These are phyloP conservation scores for Amphichorda felina DNA, from an alignment of 2,329 filamentous ascomycete genomes.

Conservation along the genomic window DNA sequence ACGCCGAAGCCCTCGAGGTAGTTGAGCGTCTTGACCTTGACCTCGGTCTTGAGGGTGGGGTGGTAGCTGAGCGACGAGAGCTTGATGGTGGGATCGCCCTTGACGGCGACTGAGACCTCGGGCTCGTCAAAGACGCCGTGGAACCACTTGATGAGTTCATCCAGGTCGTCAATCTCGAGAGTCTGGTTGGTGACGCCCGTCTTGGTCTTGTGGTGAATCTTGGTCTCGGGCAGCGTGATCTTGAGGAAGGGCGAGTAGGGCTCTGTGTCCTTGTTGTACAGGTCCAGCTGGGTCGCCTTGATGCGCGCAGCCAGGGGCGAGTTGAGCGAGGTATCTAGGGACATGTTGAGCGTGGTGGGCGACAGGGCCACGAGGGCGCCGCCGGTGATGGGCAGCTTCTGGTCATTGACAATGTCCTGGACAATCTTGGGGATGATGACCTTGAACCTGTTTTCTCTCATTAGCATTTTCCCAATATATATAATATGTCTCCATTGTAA, in stretches of 20 bases:
- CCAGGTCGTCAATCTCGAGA: slow-evolving; percentile 22
- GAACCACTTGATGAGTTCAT: slow-evolving; percentile 26
- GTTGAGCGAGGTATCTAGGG: slow-evolving; percentile 21
- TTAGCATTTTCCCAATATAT: neutral
- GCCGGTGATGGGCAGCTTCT: slow-evolving; percentile 23
- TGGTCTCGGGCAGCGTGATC: slow-evolving; percentile 15
- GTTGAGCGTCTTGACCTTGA: slow-evolving; percentile 26
- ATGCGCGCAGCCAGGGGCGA: slow-evolving; percentile 25
- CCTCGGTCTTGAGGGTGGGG: slow-evolving; percentile 26
- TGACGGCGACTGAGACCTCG: slow-evolving; percentile 21
- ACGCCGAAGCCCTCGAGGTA: slow-evolving; percentile 25
- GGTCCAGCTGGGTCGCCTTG: slow-evolving; percentile 22
- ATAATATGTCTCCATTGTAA: neutral
- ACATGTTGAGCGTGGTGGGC: slow-evolving; percentile 19
- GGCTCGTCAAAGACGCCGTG: slow-evolving; percentile 24
- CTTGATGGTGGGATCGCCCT: slow-evolving; percentile 21
- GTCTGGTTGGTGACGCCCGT: slow-evolving; percentile 21
- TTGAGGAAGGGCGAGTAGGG: slow-evolving; percentile 9
- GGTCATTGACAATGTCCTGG: slow-evolving; percentile 28
- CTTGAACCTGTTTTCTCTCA: slow-evolving; percentile 24
- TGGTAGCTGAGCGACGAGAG: slow-evolving; percentile 25
- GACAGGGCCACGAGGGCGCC: slow-evolving; percentile 22
- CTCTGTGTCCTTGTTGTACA: slow-evolving; percentile 26
- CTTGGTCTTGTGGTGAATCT: slow-evolving; percentile 21
- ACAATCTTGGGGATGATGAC: slow-evolving; percentile 33